phyloP scores from a whole-genome alignment of 2,329 filamentous ascomycete genomes.

The Purpureocillium takamizusanense region DNA sequence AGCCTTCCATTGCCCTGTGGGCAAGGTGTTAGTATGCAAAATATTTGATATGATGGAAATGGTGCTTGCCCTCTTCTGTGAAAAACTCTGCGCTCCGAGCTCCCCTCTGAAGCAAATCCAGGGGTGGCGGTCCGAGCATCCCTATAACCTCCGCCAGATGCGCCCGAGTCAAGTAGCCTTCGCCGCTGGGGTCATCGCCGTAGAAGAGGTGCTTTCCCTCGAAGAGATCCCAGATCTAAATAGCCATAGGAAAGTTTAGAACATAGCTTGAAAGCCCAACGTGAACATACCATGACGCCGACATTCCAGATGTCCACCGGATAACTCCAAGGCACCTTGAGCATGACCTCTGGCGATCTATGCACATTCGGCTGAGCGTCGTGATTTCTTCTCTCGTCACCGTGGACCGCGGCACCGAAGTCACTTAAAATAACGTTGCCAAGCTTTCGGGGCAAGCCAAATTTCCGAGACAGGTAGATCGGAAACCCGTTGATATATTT shows the following conservation, averaged over 20 bases:
- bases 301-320: slow-evolving; percentile 43
- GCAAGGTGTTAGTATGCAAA: not conserved
- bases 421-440: slow-evolving; percentile 35
- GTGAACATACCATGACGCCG: slow-evolving; percentile 33
- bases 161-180: slow-evolving; percentile 30
- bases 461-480: slow-evolving; percentile 20
- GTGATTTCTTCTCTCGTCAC: slow-evolving; percentile 19
- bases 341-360: slow-evolving; percentile 35
- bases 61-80: slow-evolving; percentile 19
- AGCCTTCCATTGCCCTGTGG: slow-evolving; percentile 16
- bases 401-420: slow-evolving; percentile 34
- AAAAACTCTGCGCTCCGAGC: slow-evolving; percentile 27
- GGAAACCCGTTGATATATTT: not conserved
- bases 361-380: slow-evolving; percentile 31
- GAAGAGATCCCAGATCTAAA: slow-evolving; percentile 42
- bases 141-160: slow-evolving; percentile 39
- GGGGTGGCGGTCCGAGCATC: slow-evolving; percentile 33
- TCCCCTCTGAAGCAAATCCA: slow-evolving; percentile 21
- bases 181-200: slow-evolving; percentile 25
- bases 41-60: no score
- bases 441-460: slow-evolving; percentile 20
- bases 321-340: slow-evolving; percentile 34
- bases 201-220: slow-evolving; percentile 35
- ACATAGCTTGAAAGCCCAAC: not conserved
- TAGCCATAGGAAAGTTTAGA: slow-evolving; percentile 1